Evolutionary conservation across 805 yeast genomes (phyloP), one percentile per base, ranked within the genome.

Genomic region (Debaryomyces hansenii): DNA sequence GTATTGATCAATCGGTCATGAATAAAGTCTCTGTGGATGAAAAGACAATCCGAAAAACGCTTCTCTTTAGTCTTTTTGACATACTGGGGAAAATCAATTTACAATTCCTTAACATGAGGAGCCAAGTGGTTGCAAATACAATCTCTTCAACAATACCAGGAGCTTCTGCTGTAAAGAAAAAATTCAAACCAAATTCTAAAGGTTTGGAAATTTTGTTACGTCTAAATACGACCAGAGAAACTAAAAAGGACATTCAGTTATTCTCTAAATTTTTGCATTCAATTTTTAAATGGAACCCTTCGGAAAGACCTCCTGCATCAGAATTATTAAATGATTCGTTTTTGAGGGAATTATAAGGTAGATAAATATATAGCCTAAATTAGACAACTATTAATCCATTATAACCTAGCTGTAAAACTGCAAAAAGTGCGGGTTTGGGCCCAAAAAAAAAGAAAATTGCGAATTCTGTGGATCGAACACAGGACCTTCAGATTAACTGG

Each of bases 401-500:
- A 16, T 16, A 16, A 16, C 4, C 3, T 16, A 16, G 18, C 18
- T 2, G 2, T 16, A 4, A 16, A 16, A 4, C 4, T 2, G 4
- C 32, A 28, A 28, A 28, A 12, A 28, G 4, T 2, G 32, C n/a
- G 12, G n/a, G 4, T 10, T 3, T 11, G 37, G 14, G 20, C 5
- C 40, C 2, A 12, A 37, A 18, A 24, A 20, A 36, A 40, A 58
- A 61, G 66, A 58, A 53, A 42, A 45, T 56, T 79, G 84, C 84
- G 82, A 77, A 66, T 77, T 79, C 80, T 82, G 88, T 81, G 89
- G 88, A 82, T 84, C 85, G 89, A 84, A 84, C 88, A 81, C 88
- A 82, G 85, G 87, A 83, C 90, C 89, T 84, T 79, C 87, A 83
- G 87, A 83, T 83, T 58, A 59, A 56, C 61, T 61, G 60, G 62